Evolutionary conservation across 352 stramenopile genomes (phyloP).

Genomic region (Pythium grandisporangium): DNA sequence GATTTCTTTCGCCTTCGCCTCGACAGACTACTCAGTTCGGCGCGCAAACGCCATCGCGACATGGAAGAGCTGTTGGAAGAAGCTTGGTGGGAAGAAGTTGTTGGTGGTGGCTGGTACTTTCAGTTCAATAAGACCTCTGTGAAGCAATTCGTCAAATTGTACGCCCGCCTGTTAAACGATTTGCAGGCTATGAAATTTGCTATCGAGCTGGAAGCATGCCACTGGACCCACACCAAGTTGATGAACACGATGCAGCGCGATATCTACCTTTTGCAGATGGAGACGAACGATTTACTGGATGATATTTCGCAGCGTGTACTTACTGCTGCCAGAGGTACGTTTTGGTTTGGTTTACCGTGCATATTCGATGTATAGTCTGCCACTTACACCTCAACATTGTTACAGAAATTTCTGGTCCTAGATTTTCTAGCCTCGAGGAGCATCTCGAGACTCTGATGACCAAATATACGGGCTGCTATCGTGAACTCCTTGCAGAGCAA

Average conservation of each 20-base stretch:
- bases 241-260: conserved; percentile 55
- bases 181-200: conserved; percentile 67
- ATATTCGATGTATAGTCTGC: too few species aligned
- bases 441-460: conserved; percentile 37
- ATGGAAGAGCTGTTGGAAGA: conserved; percentile 54
- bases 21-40: conserved; percentile 23
- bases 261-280: conserved; percentile 58
- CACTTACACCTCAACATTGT: too few species aligned
- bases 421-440: conserved; percentile 27
- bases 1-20: conserved; percentile 60
- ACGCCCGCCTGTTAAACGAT: conserved; percentile 40
- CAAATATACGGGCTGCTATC: conserved; percentile 52
- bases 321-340: conserved; percentile 9
- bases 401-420: background rate
- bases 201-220: conserved; percentile 54
- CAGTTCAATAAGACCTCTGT: conserved; percentile 63
- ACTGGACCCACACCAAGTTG: conserved; percentile 44
- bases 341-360: too few species aligned
- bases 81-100: conserved; percentile 71
- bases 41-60: conserved; percentile 18
- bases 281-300: conserved; percentile 56
- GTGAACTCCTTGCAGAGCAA: conserved; percentile 24
- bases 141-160: conserved; percentile 65
- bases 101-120: conserved; percentile 37
- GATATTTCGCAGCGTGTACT: conserved; percentile 41